phyloP scores from a whole-genome alignment of 148 eudicot genomes.

The Nepenthes gracilis region DNA sequence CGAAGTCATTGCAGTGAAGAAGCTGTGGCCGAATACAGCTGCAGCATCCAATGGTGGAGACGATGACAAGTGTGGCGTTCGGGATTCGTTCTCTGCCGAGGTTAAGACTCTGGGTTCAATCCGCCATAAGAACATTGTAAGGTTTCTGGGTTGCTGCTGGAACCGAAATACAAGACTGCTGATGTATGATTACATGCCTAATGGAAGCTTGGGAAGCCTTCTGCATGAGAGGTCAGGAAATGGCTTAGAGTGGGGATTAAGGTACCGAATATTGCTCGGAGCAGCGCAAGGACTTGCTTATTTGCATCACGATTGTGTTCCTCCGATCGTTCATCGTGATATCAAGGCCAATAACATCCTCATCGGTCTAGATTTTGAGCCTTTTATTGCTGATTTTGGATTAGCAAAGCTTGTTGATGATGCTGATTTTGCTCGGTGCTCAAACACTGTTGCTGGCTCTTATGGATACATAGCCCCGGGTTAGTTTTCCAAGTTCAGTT shows the following conservation, averaged over 20 bases:
- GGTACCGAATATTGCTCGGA: conserved; percentile 61
- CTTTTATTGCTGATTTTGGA: conserved; percentile 88
- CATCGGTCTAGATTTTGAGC: conserved; percentile 83
- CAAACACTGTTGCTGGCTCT: conserved; percentile 78
- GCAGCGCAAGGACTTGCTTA: conserved; percentile 82
- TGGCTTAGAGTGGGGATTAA: conserved; percentile 73
- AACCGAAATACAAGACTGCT: conserved; percentile 57
- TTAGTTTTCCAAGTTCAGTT: conserved; percentile 7
- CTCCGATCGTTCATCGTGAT: conserved; percentile 83
- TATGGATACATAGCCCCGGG: conserved; percentile 95
- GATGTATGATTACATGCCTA: conserved; percentile 90
- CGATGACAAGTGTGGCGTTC: conserved; percentile 35
- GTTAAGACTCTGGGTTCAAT: conserved; percentile 76
- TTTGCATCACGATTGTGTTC: conserved; percentile 83
- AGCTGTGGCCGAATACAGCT: conserved; percentile 57
- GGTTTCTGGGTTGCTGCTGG: conserved; percentile 87
- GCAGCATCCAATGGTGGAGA: conserved; percentile 13
- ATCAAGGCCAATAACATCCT: conserved; percentile 89
- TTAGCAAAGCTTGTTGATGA: conserved; percentile 76
- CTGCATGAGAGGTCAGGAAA: conserved; percentile 65
- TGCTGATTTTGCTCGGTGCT: conserved; percentile 49
- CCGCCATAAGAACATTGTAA: conserved; percentile 79
- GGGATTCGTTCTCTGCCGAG: conserved; percentile 86
- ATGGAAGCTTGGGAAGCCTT: conserved; percentile 84
- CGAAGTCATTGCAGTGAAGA: conserved; percentile 73